Percentiles rank a stretch among this genome's conserved stretches.
Evolutionary conservation across 352 stramenopile genomes (phyloP).

Genomic region (Pythium aristosporum): DNA sequence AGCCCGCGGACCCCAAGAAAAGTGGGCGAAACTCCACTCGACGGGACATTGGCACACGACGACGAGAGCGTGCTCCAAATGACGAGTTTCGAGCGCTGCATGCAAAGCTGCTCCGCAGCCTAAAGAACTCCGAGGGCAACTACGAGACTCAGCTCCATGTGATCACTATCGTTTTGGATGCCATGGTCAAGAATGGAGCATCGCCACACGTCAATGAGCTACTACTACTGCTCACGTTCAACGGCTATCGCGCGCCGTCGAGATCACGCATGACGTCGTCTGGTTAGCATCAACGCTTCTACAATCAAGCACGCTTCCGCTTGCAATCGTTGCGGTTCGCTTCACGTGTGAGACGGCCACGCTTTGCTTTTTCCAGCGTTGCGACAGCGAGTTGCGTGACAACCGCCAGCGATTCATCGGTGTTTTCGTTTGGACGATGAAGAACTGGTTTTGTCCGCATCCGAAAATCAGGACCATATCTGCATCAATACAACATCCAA

Average conservation of each 20-base stretch:
- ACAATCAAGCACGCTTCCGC: slow-evolving; percentile 12
- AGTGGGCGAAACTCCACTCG: not conserved
- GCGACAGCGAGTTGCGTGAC: not conserved
- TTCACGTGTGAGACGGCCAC: not conserved
- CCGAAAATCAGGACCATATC: slow-evolving; percentile 27
- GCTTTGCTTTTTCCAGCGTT: slow-evolving; percentile 16
- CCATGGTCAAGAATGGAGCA: slow-evolving; percentile 70
- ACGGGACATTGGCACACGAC: slow-evolving; percentile 1
- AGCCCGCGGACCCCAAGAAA: not conserved
- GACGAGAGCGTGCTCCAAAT: slow-evolving; percentile 10
- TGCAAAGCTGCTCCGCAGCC: slow-evolving; percentile 30
- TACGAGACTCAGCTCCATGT: slow-evolving; percentile 69
- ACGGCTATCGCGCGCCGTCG: slow-evolving; percentile 48
- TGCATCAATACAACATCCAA: not conserved
- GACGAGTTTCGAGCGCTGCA: slow-evolving; percentile 15
- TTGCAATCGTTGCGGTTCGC: not conserved
- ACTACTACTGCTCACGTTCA: slow-evolving; percentile 75
- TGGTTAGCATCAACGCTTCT: not conserved
- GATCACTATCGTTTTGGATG: slow-evolving; percentile 66
- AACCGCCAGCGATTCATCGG: slow-evolving; percentile 17
- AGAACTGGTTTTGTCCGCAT: slow-evolving; percentile 27
- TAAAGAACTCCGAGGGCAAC: slow-evolving; percentile 43
- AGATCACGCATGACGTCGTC: slow-evolving; percentile 5
- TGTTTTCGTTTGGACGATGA: slow-evolving; percentile 30
- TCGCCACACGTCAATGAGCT: slow-evolving; percentile 70